Percentiles rank a stretch among this genome's conserved stretches.
Evolutionary conservation across 2,329 filamentous ascomycete genomes (phyloP).

Genomic region (Exutisphaerella laricina): DNA sequence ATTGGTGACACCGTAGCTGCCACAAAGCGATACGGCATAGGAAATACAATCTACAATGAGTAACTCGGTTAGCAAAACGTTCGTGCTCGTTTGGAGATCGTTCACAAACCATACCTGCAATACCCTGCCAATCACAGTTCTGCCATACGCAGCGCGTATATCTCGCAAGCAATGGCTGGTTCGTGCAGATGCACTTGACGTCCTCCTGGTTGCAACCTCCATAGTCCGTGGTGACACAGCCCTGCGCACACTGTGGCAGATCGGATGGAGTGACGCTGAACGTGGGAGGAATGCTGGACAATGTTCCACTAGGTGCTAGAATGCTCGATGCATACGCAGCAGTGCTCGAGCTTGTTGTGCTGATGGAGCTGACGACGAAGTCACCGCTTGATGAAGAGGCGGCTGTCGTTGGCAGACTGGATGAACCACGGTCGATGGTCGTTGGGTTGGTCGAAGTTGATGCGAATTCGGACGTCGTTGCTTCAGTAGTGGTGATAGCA

Average conservation of each 20-base stretch:
- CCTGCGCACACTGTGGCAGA: conserved; percentile 28
- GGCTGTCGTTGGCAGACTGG: no score
- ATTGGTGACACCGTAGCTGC: conserved; percentile 34
- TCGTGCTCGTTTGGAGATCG: neutral
- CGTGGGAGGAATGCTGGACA: no score
- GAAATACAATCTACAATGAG: conserved; percentile 35
- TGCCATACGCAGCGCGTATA: conserved; percentile 40
- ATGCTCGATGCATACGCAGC: no score
- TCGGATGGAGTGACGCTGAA: no score
- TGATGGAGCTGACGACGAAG: no score
- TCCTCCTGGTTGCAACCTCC: conserved; percentile 37
- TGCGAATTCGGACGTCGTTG: no score
- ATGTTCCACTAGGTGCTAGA: no score
- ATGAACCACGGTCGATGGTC: no score
- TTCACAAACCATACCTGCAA: neutral
- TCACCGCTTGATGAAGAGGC: no score
- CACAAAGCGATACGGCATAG: conserved; percentile 40
- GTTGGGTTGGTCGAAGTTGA: no score
- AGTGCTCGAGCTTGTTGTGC: no score
- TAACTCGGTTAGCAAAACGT: neutral
- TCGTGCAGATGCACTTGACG: conserved; percentile 40
- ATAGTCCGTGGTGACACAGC: conserved; percentile 36
- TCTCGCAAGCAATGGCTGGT: conserved; percentile 31
- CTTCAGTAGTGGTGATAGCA: no score
- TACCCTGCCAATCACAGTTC: conserved; percentile 31